Evolutionary conservation across 345 rosid genomes (phyloP), one percentile per base, ranked within the genome.

Genomic region (Eutrema yunnanense): DNA sequence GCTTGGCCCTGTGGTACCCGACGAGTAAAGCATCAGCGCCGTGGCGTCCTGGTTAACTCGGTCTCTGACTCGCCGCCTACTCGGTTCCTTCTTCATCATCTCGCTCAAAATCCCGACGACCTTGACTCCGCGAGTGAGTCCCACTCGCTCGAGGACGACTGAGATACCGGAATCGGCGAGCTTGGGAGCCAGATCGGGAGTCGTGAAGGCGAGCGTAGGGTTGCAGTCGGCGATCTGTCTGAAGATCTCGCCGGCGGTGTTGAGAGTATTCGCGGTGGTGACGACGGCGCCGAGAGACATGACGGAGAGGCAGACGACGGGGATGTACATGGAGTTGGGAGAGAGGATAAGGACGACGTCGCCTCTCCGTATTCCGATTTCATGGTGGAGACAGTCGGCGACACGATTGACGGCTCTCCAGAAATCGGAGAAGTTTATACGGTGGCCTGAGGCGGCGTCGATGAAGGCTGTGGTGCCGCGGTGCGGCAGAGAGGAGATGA

Each of bases 251-350:
- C 71, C 50, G 6, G 86, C 58, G 22, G 96, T 92, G 84, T 90
- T 90, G 74, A 90, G 98, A 47, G 96, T 87, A 36, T 90, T 93
- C 12, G 89, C 82, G 66, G 97, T 88, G 76, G 93, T 93, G 79
- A 92, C 81, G 57, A 92, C 65, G 62, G 97, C 96, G 44, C 97
- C 97, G 34, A 92, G 82, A 6, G 96, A 90, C 90, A 92, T 80
- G 40, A 90, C 90, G 68, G 97, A 73, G 78, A 87, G 93, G 72
- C 90, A 86, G 44, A 90, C 83, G 67, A 90, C 36, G 14, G 98
- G 92, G 73, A 90, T 73, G 84, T 71, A 84, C 67, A 87, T 74
- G 46, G 98, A 92, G 73, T 90, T 92, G 0, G 98, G 90, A 6
- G 98, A 84, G 69, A 92, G 92, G 63, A 90, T 78, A 65, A 90